phyloP scores from a whole-genome alignment of 2,329 filamentous ascomycete genomes.

The Graphilbum sp. region DNA sequence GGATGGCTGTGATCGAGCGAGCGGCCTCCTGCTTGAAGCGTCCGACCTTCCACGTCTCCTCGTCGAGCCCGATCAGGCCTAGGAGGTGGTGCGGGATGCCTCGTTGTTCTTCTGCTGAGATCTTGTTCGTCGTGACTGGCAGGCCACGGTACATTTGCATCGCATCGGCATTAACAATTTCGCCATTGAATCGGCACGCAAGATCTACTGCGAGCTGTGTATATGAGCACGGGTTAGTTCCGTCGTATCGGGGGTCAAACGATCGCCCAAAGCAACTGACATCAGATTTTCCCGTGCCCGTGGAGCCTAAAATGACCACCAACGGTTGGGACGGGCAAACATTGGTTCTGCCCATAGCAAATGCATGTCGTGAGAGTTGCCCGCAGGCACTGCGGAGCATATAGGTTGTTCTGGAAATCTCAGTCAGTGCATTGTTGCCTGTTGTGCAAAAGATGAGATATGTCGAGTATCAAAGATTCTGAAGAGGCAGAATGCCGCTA shows the following conservation, averaged over 20 bases:
- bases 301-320: conserved; percentile 73
- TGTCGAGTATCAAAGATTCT: too few species aligned
- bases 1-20: conserved; percentile 59
- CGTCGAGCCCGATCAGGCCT: conserved; percentile 56
- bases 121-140: conserved; percentile 91
- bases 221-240: too few species aligned
- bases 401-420: not conserved
- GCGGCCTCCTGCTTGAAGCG: conserved; percentile 58
- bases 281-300: conserved; percentile 86
- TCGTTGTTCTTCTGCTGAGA: conserved; percentile 55
- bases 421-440: not conserved
- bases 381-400: conserved; percentile 2
- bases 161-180: conserved; percentile 92
- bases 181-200: conserved; percentile 68
- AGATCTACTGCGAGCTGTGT: conserved; percentile 73
- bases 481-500: too few species aligned
- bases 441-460: not conserved
- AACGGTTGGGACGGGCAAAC: conserved; percentile 36
- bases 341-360: conserved; percentile 20
- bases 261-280: conserved; percentile 27
- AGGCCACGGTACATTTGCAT: conserved; percentile 94
- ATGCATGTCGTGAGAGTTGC: conserved; percentile 7
- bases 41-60: conserved; percentile 71
- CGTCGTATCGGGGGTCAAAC: not conserved
- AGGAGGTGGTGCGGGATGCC: conserved; percentile 80